Evolutionary conservation across 257 asterid genomes (phyloP).

Genomic region (Plantago elongata): DNA sequence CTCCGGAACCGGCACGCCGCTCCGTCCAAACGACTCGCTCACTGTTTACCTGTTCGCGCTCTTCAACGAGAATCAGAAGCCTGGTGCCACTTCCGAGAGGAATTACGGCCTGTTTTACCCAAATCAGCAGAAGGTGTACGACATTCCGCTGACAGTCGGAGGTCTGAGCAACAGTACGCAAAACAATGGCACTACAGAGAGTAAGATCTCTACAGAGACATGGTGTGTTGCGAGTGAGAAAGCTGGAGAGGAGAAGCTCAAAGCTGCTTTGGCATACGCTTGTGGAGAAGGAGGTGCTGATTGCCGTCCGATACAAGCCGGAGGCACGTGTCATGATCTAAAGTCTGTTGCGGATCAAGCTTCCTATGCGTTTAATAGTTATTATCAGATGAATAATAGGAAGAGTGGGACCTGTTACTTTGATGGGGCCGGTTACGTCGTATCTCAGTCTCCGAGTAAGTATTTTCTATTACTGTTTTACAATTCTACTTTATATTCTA

Average conservation of each 20-base stretch:
- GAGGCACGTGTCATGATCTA: constrained; percentile 53
- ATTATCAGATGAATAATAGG: constrained; percentile 51
- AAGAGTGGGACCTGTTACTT: constrained; percentile 52
- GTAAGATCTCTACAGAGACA: constrained; percentile 23
- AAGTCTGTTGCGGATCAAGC: constrained; percentile 44
- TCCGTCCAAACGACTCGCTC: constrained; percentile 47
- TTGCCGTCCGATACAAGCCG: constrained; percentile 55
- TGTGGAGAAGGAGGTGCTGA: constrained; percentile 66
- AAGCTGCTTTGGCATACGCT: constrained; percentile 47
- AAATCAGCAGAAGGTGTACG: constrained; percentile 43
- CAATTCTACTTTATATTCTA: neutral
- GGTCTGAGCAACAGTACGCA: constrained; percentile 21
- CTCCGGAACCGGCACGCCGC: constrained; percentile 52
- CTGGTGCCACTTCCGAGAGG: constrained; percentile 56
- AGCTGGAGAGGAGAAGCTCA: constrained; percentile 30
- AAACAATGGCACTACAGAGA: neutral
- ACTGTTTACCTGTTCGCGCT: constrained; percentile 55
- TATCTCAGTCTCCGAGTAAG: constrained; percentile 34
- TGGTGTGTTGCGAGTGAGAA: constrained; percentile 62
- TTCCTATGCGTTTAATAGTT: constrained; percentile 63
- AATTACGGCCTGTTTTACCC: constrained; percentile 70
- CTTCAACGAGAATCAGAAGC: constrained; percentile 55
- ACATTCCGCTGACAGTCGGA: constrained; percentile 27
- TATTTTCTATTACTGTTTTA: neutral
- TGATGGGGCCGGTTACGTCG: constrained; percentile 51